Percentiles rank a stretch among this genome's conserved stretches.
phyloP scores from a whole-genome alignment of 129 eudicot genomes.

The Silybum marianum region DNA sequence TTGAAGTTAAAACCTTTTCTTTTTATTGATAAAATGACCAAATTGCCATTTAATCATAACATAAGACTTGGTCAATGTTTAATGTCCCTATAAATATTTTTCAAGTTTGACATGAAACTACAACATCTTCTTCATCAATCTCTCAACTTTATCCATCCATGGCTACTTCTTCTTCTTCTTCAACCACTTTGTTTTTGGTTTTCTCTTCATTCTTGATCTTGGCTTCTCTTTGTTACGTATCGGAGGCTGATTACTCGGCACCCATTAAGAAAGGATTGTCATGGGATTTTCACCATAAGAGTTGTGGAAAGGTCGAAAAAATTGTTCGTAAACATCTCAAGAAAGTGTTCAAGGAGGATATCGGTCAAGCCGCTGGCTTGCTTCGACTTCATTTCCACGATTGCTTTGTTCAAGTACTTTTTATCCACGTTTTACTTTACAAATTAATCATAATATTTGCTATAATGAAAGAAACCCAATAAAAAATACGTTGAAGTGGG shows the following conservation, averaged over 20 bases:
- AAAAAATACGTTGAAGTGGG: not conserved
- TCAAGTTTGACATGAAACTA: slow-evolving; percentile 9
- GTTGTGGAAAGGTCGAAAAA: slow-evolving; percentile 51
- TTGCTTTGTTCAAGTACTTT: slow-evolving; percentile 64
- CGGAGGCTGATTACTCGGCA: slow-evolving; percentile 33
- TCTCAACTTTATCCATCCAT: slow-evolving; percentile 21
- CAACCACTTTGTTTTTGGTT: slow-evolving; percentile 28
- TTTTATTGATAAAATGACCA: not conserved
- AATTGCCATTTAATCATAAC: not conserved
- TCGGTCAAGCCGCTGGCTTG: slow-evolving; percentile 70
- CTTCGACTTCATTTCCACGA: slow-evolving; percentile 74
- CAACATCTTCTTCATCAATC: slow-evolving; percentile 24
- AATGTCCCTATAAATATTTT: slow-evolving; percentile 29
- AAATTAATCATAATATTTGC: not conserved
- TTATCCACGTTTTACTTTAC: not conserved
- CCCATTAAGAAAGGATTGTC: slow-evolving; percentile 51
- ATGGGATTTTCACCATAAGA: slow-evolving; percentile 44
- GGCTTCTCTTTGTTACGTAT: slow-evolving; percentile 25
- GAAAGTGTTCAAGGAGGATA: slow-evolving; percentile 51
- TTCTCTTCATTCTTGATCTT: slow-evolving; percentile 33
- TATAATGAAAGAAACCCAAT: not conserved
- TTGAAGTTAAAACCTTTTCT: not conserved
- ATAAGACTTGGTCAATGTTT: slow-evolving; percentile 25
- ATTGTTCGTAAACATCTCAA: slow-evolving; percentile 52
- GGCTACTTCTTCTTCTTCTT: slow-evolving; percentile 32